These are phyloP conservation scores for Flaveria brownii DNA, from an alignment of 129 eudicot species.

Conservation along the genomic window DNA sequence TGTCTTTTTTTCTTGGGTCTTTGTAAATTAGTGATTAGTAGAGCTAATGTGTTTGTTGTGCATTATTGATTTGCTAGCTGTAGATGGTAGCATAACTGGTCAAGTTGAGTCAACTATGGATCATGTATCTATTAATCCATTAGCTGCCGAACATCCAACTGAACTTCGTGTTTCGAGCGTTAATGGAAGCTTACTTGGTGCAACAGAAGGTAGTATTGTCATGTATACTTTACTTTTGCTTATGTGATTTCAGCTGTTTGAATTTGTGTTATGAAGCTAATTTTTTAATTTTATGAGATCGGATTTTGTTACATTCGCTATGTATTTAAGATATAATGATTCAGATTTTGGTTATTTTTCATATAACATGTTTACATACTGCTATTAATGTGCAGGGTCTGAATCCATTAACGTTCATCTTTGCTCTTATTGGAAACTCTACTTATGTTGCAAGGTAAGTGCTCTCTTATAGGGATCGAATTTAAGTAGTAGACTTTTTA, in stretches of 20 bases:
- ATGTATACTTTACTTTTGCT: background rate
- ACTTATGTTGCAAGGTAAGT: constrained; percentile 86
- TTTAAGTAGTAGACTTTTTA: background rate
- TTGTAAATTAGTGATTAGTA: background rate
- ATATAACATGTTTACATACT: background rate
- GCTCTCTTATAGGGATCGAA: constrained; percentile 5
- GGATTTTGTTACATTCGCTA: background rate
- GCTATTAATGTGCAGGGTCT: constrained; percentile 58
- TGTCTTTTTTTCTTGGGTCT: background rate
- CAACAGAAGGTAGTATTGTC: constrained; percentile 9
- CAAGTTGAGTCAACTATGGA: background rate
- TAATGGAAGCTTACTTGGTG: constrained; percentile 7
- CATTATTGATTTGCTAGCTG: constrained; percentile 10
- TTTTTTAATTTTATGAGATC: background rate
- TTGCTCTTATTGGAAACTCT: constrained; percentile 74
- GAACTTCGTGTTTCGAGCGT: background rate
- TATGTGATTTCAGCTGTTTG: background rate
- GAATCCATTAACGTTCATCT: constrained; percentile 80
- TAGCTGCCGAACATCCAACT: background rate
- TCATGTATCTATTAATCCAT: background rate
- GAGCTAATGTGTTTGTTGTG: constrained; percentile 9
- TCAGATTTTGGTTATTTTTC: background rate
- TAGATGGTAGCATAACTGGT: constrained; percentile 11
- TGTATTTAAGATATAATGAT: background rate
- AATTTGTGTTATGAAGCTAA: background rate